Conservation (phyloP, 768 basidiomycete species). For the Tulasnella sp. region DNA sequence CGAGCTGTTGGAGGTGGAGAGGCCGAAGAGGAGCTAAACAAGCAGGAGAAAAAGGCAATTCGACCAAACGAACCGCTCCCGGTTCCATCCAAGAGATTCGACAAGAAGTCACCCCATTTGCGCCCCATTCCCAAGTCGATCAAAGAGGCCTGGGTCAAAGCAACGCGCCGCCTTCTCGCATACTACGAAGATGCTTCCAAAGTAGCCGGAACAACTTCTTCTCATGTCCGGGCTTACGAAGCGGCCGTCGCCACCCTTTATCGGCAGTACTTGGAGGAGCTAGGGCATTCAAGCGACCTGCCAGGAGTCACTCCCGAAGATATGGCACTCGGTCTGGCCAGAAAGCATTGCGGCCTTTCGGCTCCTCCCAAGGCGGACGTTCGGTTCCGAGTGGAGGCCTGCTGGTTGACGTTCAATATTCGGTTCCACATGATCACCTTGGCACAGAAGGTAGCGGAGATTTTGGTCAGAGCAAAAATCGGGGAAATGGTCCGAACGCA, state of each 20-base stretch:
- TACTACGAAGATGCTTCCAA: conserved; percentile 43
- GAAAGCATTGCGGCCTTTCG: conserved; percentile 51
- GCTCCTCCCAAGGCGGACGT: conserved; percentile 53
- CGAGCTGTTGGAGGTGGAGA: not conserved
- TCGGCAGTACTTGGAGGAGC: conserved; percentile 43
- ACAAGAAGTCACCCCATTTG: not conserved
- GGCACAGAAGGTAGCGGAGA: conserved; percentile 42
- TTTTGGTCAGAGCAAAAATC: conserved; percentile 28
- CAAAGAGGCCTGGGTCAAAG: conserved; percentile 41
- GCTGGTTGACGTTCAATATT: conserved; percentile 52
- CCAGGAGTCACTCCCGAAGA: conserved; percentile 43
- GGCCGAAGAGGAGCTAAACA: not conserved
- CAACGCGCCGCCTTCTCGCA: conserved; percentile 38
- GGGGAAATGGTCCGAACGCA: conserved; percentile 26
- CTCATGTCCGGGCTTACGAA: conserved; percentile 59
- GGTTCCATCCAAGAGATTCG: not conserved
- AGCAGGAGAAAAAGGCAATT: not conserved
- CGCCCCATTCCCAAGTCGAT: conserved; percentile 31
- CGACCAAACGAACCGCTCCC: not conserved
- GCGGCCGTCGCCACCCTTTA: conserved; percentile 53
- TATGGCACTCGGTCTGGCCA: conserved; percentile 53
- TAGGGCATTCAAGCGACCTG: conserved; percentile 33
- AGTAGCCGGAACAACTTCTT: conserved; percentile 48
- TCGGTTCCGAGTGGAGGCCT: conserved; percentile 58
- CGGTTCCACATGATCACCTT: conserved; percentile 50